Base-by-base conservation (phyloP, 2,329 filamentous ascomycete species). In the Cercospora nicotianae region DNA sequence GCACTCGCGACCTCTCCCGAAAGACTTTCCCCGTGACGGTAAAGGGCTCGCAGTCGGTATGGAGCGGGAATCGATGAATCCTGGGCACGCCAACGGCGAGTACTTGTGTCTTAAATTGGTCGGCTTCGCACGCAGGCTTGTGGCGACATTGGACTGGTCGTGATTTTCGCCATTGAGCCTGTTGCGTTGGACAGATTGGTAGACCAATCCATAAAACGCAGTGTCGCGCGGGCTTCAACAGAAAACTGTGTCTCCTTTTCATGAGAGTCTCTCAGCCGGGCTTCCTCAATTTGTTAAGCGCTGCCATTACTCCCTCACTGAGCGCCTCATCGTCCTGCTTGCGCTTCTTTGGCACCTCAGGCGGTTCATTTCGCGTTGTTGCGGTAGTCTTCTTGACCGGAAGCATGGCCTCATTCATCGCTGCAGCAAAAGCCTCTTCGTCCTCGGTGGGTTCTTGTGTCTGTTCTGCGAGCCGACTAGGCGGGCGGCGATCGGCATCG, bases 281-380 rank as follows among this genome's bases (percentile, higher is more conserved):
- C 65, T 79, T 77, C 59, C 87, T 80, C 60, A 89, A 75, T 72
- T 84, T 88, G 59, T 82, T 84, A 61, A 89, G 75, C 5, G 87
- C 87, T 31, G 86, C 85, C 79, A 85, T 83, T 61, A 89, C 83
- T 9, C 87, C 87, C 60, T 87, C 86, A 71, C 82, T 85, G 68
- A 88, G 74, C n/a, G 80, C 79, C 60, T 83, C 81, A 13, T 83
- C 78, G 57, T 75, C 74, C 28, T 75, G 74, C 70, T 81, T 81
- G 36, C 79, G 75, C 72, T 80, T 81, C 62, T 72, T 74, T 18
- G 72, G 58, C 13, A 48, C 45, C 60, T 67, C 64, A 20, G 65
- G 23, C n/a, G 60, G 33, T 13, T 63, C 60, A 5, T 20, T 36
- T 30, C 48, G 20, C 26, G 55, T 13, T 51, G 39, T 30, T n/a